phyloP scores from a whole-genome alignment of 495 filamentous ascomycete genomes.

The Podospora pseudocomata region DNA sequence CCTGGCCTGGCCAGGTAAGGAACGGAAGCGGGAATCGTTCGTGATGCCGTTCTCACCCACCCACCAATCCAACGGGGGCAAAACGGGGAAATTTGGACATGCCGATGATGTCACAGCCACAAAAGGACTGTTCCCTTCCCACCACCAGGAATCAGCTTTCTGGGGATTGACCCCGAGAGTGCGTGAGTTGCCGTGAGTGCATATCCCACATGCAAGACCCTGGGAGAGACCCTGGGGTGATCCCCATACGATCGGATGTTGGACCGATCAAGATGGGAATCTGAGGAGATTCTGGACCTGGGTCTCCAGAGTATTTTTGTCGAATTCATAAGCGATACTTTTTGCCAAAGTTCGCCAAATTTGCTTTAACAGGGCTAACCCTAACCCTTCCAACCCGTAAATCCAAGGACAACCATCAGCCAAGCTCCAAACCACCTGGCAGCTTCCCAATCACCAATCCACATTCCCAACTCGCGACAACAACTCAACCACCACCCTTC shows the following conservation, averaged over 20 bases:
- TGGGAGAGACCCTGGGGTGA: neutral
- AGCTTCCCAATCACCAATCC: neutral
- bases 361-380: neutral
- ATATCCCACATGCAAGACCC: neutral
- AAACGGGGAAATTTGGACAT: neutral
- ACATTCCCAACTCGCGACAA: neutral
- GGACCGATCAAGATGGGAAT: neutral
- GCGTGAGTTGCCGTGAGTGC: neutral
- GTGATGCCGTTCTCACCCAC: neutral
- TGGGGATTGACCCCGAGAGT: neutral
- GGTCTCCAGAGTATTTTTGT: neutral
- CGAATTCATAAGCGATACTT: no score
- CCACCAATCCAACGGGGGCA: neutral
- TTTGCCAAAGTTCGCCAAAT: no score
- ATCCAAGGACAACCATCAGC: no score
- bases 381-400: neutral
- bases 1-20: neutral
- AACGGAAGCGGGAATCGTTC: neutral
- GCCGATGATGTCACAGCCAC: neutral
- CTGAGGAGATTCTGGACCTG: neutral
- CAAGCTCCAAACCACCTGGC: neutral
- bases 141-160: neutral
- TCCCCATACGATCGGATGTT: neutral
- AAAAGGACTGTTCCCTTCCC: no score
- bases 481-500: neutral